These are phyloP conservation scores for Colletotrichum tofieldiae DNA, from an alignment of 2,329 filamentous ascomycete species.

Conservation along the genomic window DNA sequence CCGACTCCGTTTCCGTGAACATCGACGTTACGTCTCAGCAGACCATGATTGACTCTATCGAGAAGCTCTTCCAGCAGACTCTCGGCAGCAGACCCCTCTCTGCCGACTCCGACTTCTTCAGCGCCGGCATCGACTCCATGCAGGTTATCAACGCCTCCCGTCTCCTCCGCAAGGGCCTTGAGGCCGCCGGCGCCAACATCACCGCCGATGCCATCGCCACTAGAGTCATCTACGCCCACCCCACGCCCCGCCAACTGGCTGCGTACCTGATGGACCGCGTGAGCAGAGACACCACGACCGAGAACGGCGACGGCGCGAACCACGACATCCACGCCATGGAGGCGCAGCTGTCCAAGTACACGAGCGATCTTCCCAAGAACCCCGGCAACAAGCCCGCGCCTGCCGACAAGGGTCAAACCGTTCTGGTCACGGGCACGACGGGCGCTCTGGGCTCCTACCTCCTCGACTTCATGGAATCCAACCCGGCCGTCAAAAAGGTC, in stretches of 20 bases:
- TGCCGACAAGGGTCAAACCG: constrained; percentile 51
- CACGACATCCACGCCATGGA: constrained; percentile 52
- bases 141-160: constrained; percentile 55
- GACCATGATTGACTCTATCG: constrained; percentile 46
- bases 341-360: constrained; percentile 55
- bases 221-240: constrained; percentile 57
- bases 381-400: constrained; percentile 49
- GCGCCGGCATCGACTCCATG: constrained; percentile 57
- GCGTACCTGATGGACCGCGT: constrained; percentile 50
- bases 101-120: constrained; percentile 56
- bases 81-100: constrained; percentile 43
- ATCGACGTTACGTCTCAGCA: constrained; percentile 52
- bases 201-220: constrained; percentile 55
- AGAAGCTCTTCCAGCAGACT: constrained; percentile 44
- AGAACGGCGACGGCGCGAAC: constrained; percentile 24
- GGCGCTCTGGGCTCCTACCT: constrained; percentile 37
- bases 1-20: constrained; percentile 59
- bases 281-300: constrained; percentile 32
- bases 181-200: constrained; percentile 51
- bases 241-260: constrained; percentile 54
- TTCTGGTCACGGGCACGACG: constrained; percentile 39
- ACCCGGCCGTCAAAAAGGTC: constrained; percentile 57
- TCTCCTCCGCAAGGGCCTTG: constrained; percentile 54
- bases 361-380: constrained; percentile 48
- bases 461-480: constrained; percentile 51